Evolutionary conservation across 129 eudicot genomes (phyloP).

Genomic region (Arctium lappa): DNA sequence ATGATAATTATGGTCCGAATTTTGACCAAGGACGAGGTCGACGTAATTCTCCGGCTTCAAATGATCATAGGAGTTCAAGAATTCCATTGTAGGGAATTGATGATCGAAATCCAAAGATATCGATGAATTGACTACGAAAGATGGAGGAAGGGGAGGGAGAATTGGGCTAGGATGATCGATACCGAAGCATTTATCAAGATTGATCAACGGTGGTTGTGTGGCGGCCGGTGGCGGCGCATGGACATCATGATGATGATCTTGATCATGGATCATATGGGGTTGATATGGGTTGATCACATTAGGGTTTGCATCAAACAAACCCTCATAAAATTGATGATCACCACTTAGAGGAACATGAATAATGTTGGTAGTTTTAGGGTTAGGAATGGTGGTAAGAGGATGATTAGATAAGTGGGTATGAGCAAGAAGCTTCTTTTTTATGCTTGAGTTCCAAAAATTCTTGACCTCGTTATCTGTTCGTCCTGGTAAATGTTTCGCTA

Average conservation of each 20-base stretch:
- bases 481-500: conserved; percentile 70
- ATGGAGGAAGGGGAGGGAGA: conserved; percentile 39
- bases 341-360: conserved; percentile 2
- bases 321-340: conserved; percentile 27
- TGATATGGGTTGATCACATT: conserved; percentile 26
- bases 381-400: conserved; percentile 12
- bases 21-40: conserved; percentile 17
- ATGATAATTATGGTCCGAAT: not conserved
- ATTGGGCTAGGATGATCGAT: not conserved
- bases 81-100: conserved; percentile 18
- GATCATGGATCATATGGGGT: conserved; percentile 21
- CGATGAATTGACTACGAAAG: conserved; percentile 14
- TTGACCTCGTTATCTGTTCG: conserved; percentile 75
- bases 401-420: conserved; percentile 37
- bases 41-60: conserved; percentile 19
- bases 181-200: conserved; percentile 25
- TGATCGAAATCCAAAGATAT: conserved; percentile 20
- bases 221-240: conserved; percentile 7
- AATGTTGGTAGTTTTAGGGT: conserved; percentile 22
- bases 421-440: conserved; percentile 65
- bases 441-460: conserved; percentile 79
- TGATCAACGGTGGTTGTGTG: conserved; percentile 6
- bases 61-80: conserved; percentile 26
- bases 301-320: conserved; percentile 27
- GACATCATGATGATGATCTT: not conserved